phyloP scores from a whole-genome alignment of 257 asterid genomes.

The Salvia hispanica region DNA sequence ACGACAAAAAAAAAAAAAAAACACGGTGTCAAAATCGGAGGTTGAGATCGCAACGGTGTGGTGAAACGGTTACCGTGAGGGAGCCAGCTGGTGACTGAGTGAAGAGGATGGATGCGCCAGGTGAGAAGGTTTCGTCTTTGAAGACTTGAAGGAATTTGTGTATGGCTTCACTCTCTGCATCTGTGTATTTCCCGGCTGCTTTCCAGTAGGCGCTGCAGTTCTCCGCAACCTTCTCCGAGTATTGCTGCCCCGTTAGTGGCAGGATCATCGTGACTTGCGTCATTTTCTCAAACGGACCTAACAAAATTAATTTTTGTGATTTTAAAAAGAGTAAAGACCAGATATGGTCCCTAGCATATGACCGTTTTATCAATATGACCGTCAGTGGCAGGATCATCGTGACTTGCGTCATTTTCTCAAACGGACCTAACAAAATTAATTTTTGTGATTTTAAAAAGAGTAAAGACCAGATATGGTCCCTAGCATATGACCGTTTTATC shows the following conservation, averaged over 20 bases:
- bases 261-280: constrained; percentile 66
- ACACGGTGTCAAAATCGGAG: no score
- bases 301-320: neutral
- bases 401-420: constrained; percentile 70
- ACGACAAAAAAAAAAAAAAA: no score
- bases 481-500: no score
- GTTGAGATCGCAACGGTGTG: no score
- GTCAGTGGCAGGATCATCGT: constrained; percentile 79
- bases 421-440: constrained; percentile 55
- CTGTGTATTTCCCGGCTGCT: constrained; percentile 54
- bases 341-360: no score
- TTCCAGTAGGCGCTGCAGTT: constrained; percentile 81
- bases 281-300: constrained; percentile 84
- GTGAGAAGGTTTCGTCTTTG: constrained; percentile 59
- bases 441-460: no score
- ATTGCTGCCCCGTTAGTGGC: constrained; percentile 87
- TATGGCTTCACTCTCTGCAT: constrained; percentile 66
- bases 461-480: no score
- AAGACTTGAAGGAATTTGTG: constrained; percentile 56
- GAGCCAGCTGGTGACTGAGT: constrained; percentile 76
- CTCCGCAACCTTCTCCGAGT: constrained; percentile 84
- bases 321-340: no score
- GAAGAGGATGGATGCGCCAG: constrained; percentile 83
- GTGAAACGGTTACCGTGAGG: constrained; percentile 47
- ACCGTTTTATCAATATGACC: no score